Evolutionary conservation across 1,139 yeast species (phyloP).

Genomic region (Suhomyces coccinellae): DNA sequence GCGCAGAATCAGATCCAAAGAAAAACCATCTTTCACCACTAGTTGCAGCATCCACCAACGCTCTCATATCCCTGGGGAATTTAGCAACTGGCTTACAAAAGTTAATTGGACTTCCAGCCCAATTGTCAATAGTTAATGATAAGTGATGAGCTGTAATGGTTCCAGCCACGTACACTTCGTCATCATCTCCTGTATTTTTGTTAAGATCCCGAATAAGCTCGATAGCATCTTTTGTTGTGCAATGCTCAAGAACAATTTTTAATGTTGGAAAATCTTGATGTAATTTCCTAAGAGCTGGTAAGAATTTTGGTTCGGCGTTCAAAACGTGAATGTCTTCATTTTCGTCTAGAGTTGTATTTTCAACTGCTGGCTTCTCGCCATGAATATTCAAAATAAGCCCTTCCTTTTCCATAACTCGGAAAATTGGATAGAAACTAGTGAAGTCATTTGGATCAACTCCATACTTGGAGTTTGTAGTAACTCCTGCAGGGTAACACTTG

Average conservation of each 20-base stretch:
- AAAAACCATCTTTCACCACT: constrained; percentile 92
- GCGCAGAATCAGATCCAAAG: constrained; percentile 97
- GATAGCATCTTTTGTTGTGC: constrained; percentile 88
- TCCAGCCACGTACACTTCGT: constrained; percentile 70
- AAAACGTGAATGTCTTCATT: constrained; percentile 72
- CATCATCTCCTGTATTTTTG: constrained; percentile 42
- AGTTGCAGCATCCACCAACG: constrained; percentile 83
- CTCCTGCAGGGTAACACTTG: constrained; percentile 98
- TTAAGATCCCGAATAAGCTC: constrained; percentile 75
- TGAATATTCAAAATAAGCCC: constrained; percentile 81
- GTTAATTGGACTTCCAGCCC: constrained; percentile 96
- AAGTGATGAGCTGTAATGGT: constrained; percentile 96
- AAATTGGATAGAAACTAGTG: constrained; percentile 81
- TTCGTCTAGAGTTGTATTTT: constrained; percentile 19
- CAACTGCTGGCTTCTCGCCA: constrained; percentile 86
- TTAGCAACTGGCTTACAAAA: constrained; percentile 98
- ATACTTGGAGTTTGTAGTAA: constrained; percentile 89
- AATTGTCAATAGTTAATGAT: constrained; percentile 81
- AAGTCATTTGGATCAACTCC: constrained; percentile 95
- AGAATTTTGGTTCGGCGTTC: constrained; percentile 89
- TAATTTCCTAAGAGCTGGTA: constrained; percentile 84
- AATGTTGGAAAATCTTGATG: constrained; percentile 83
- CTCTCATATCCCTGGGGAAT: constrained; percentile 77
- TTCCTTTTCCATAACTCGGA: constrained; percentile 80
- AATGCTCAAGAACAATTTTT: constrained; percentile 89